These are phyloP conservation scores for Graphilbum fragrans DNA, from an alignment of 2,329 filamentous ascomycete species.

Conservation along the genomic window DNA sequence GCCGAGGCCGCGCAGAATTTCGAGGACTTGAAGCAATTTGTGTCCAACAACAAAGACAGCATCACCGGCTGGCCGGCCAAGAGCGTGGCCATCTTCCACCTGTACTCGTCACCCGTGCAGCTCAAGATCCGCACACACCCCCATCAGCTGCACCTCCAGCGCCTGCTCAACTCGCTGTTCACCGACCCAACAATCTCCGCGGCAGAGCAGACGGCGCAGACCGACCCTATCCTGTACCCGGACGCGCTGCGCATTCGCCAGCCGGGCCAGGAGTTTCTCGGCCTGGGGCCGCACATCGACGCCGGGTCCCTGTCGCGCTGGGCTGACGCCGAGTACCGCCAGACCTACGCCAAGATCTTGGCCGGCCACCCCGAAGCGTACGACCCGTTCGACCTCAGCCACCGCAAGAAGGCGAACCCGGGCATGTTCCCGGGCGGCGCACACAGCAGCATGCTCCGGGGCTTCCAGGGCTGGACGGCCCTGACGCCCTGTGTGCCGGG, in stretches of 20 bases:
- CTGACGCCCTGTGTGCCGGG: slow-evolving; percentile 19
- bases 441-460: slow-evolving; percentile 24
- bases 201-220: slow-evolving; percentile 15
- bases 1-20: not conserved
- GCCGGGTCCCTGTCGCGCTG: slow-evolving; percentile 28
- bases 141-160: slow-evolving; percentile 21
- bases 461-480: slow-evolving; percentile 30
- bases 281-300: slow-evolving; percentile 30
- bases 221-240: slow-evolving; percentile 25
- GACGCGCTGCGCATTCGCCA: slow-evolving; percentile 25
- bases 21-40: not conserved
- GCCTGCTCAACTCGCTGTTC: slow-evolving; percentile 24
- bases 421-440: slow-evolving; percentile 21
- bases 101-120: slow-evolving; percentile 26
- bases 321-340: slow-evolving; percentile 24
- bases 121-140: slow-evolving; percentile 22
- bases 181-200: slow-evolving; percentile 7
- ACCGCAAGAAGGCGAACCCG: slow-evolving; percentile 21
- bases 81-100: slow-evolving; percentile 23
- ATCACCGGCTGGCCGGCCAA: slow-evolving; percentile 22
- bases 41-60: slow-evolving; percentile 15
- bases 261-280: slow-evolving; percentile 23
- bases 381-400: slow-evolving; percentile 23
- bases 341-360: slow-evolving; percentile 23
- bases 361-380: slow-evolving; percentile 21